Evolutionary conservation across 2,329 filamentous ascomycete genomes (phyloP), one percentile per base, ranked within the genome.

Genomic region (Trichothecium roseum): DNA sequence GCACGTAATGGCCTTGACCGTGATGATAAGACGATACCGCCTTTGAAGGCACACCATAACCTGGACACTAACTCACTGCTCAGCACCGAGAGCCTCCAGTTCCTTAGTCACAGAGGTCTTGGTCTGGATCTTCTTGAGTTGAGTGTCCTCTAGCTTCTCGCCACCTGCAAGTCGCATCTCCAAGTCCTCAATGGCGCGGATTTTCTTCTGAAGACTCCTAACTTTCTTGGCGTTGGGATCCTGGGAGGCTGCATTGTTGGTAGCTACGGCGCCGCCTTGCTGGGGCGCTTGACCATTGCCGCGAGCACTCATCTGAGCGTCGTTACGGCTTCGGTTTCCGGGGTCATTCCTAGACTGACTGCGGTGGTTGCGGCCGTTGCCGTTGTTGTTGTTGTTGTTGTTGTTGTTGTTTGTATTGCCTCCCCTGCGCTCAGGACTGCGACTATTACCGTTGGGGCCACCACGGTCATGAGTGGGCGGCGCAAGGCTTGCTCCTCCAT

Each of bases 121-220:
- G 16, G 87, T 96, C 37, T 77, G 74, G 49, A 98, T 98, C 74
- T 98, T 98, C 72, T 94, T 93, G 61, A 98, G 78, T 65, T 98
- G 91, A 22, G 91, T 98, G 53, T 95, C 89, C 64, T 98, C 91
- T 41, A 98, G 66, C 70, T 95, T 96, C 70, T 98, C 91, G 5
- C 89, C 89, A 24, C 82, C 81, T 3, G 89, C 91, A 46, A 88
- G 78, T 38, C 91, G 78, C 88, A 96, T 95, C 69, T 96, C 94
- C 42, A 98, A 66, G 56, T 98, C 91, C 55, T 98, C 91, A 53
- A 98, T 98, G 9, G 91, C 91, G 15, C 91, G 78, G 42, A 98
- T 83, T 73, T 98, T 98, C 75, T 98, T 98, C 57, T 94, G 72
- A 42, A 98, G 70, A 40, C 85, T 85, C 37, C 91, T 74, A 42